Base-by-base conservation (phyloP, 441 rosid species). In the Cnidoscolus chayamansa region DNA sequence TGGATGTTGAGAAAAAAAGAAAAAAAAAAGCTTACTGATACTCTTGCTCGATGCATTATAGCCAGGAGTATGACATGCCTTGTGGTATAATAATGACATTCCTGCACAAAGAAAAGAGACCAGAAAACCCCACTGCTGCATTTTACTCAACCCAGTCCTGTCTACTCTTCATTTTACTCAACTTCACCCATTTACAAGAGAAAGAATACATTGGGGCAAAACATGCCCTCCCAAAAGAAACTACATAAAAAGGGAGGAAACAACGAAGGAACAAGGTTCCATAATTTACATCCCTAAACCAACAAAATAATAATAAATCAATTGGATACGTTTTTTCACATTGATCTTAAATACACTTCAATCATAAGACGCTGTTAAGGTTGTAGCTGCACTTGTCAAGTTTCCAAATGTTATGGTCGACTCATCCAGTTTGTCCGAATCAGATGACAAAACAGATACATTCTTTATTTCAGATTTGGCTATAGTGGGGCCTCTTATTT, bases 401-500 rank as follows among this genome's bases (percentile, higher is more conserved):
- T 64, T 75, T 75, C 79, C 86, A 3, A 82, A 83, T 63, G 83
- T 75, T 54, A 70, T 0, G 65, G 77, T 81, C 19, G 91, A 85
- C 80, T 73, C 80, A 45, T 81, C 89, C 40, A 74, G 79, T 63
- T 77, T 81, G 60, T 86, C 89, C 9, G 89, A 76, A 67, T 83
- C 63, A 45, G 88, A 85, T 35, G 88, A 85, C 2, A 67, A 68
- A 59, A 67, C 74, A 40, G 87, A 81, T 37, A 75, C 58, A 12
- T 56, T 64, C 70, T 70, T 76, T 66, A 71, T 65, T 70, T 32
- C 74, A 11, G 79, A 3, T 50, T 63, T 75, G 68, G 78, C 37
- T 31, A 75, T 74, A 10, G 74, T 75, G 1, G 88, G 83, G 61
- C 73, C 83, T 77, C 88, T 81, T 64, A 91, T 90, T 85, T 89